These are phyloP conservation scores for Pulveroboletus sp. DNA, from an alignment of 768 basidiomycete genomes.

Conservation along the genomic window DNA sequence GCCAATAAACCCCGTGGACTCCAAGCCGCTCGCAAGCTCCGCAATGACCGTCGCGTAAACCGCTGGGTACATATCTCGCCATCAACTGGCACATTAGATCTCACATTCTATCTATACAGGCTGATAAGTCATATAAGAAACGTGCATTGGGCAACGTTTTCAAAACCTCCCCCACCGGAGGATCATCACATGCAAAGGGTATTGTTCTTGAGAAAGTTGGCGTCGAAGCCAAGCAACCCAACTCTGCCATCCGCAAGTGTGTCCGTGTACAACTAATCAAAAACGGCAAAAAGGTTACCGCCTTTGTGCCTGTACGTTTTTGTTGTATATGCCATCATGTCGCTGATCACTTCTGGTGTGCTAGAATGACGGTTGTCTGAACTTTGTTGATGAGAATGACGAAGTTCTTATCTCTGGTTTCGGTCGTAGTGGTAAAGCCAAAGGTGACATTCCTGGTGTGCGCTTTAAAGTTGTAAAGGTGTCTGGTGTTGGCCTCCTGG, in stretches of 20 bases:
- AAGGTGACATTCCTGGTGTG: constrained; percentile 99
- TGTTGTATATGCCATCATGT: not conserved
- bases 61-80: constrained; percentile 75
- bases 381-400: constrained; percentile 99
- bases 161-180: constrained; percentile 99
- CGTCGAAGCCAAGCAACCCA: constrained; percentile 99
- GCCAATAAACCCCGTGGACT: constrained; percentile 99
- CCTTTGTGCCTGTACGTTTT: constrained; percentile 90
- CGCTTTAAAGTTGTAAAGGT: constrained; percentile 99
- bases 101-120: constrained; percentile 45
- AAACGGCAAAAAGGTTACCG: constrained; percentile 99
- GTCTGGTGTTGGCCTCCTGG: constrained; percentile 96
- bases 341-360: constrained; percentile 6
- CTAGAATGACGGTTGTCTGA: constrained; percentile 94
- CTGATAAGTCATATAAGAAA: constrained; percentile 99
- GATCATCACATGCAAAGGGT: constrained; percentile 99
- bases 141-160: constrained; percentile 98
- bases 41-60: constrained; percentile 90
- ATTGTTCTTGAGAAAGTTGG: constrained; percentile 99
- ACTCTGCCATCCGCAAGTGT: constrained; percentile 99
- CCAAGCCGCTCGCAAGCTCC: constrained; percentile 98
- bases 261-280: constrained; percentile 99
- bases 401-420: constrained; percentile 99
- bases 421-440: constrained; percentile 99
- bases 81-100: constrained; percentile 6